Base-by-base conservation (phyloP, 2,329 filamentous ascomycete species). In the Reticulascus tulasneorum region DNA sequence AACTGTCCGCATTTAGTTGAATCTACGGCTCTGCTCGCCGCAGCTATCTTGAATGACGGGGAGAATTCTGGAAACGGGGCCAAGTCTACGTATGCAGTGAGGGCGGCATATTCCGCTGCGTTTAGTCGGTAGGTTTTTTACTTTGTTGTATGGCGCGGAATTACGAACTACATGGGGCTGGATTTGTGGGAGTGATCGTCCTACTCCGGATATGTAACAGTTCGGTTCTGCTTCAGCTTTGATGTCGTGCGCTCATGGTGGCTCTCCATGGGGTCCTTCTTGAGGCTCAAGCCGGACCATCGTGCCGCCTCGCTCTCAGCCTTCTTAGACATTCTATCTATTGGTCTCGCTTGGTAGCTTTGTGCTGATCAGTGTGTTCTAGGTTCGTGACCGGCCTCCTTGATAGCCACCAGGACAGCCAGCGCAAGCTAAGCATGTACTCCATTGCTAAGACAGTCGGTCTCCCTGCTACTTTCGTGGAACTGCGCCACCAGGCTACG, bases 401-500 rank as follows among this genome's bases (percentile, higher is more conserved):
- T 30, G 86, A 93, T 57, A 76, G 81, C 30, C 80, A 84, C 50
- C 82, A 83, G 58, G 75, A 80, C 60, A 80, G 76, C 55, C 73
- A 67, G 54, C 73, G 67, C 58, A 86, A 78, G 65, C 74, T 74
- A 65, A 82, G 73, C 61, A 88, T 89, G 84, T 84, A 85, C 59
- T 72, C 75, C 26, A 70, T 84, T 17, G 84, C 82, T 41, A 80
- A 77, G 56, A 77, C 72, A 24, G 77, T 87, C 38, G 79, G 77
- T 1, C 63, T 89, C 38, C 84, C 84, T 1, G 79, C 82, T 1
- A 82, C 84, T 0, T 94, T 95, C 59, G 88, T 96, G 35, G 89
- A 94, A 66, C 69, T 94, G 40, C 78, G 90, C 29, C 90, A 96
- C 58, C 86, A 94, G 63, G 86, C 86, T 27, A 94, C 89, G 25